Evolutionary conservation across 73 alveolate species (phyloP).

Genomic region (Paramecium caudatum): DNA sequence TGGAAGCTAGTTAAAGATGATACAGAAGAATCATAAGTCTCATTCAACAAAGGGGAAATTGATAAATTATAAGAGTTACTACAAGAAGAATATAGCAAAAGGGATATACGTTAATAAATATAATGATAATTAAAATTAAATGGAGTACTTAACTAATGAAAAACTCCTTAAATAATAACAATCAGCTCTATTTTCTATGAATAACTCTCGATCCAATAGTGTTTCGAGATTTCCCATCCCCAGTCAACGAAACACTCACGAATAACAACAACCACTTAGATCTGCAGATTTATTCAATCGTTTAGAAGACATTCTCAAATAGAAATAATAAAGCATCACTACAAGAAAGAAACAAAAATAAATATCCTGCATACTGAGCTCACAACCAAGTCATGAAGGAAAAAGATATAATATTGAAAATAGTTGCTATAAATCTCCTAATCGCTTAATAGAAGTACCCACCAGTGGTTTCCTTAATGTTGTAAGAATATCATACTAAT

Average conservation of each 20-base stretch:
- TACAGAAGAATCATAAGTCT: constrained; percentile 10
- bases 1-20: constrained; percentile 30
- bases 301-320: constrained; percentile 53
- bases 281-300: constrained; percentile 35
- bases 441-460: neutral
- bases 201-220: constrained; percentile 58
- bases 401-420: constrained; percentile 7
- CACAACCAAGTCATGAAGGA: neutral
- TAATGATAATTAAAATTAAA: constrained; percentile 35
- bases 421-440: constrained; percentile 16
- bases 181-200: constrained; percentile 16
- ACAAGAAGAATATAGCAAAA: constrained; percentile 39
- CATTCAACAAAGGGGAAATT: constrained; percentile 13
- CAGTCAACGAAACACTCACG: neutral
- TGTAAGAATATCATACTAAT: neutral
- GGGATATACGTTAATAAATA: constrained; percentile 57
- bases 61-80: constrained; percentile 58
- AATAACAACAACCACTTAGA: constrained; percentile 30
- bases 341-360: constrained; percentile 22
- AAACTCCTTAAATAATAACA: constrained; percentile 39
- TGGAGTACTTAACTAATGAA: constrained; percentile 68
- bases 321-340: neutral
- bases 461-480: constrained; percentile 4
- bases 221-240: constrained; percentile 54
- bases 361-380: constrained; percentile 10